Conservation (phyloP, 169 alveolate genomes). For the Eimeria mitis region DNA sequence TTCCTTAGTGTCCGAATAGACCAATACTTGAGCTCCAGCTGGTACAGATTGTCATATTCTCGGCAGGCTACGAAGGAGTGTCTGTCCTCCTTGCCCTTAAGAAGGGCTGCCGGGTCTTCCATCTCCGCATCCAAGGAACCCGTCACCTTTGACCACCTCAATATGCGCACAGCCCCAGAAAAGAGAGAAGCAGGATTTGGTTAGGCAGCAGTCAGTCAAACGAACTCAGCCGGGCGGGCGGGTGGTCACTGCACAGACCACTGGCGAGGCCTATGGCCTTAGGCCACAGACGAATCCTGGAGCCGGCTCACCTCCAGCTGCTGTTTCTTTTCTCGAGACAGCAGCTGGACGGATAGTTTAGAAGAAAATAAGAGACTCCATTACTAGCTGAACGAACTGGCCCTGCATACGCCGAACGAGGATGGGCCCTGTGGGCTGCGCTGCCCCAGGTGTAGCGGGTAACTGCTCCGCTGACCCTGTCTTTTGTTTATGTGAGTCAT, state of each 20-base stretch:
- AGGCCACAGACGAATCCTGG: conserved; percentile 1
- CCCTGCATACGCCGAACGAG: background rate
- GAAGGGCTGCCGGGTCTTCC: conserved; percentile 30
- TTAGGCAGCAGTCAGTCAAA: background rate
- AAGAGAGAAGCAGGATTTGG: background rate
- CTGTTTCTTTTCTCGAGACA: background rate
- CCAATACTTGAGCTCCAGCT: conserved; percentile 51
- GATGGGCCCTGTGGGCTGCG: background rate
- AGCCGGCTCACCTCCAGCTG: background rate
- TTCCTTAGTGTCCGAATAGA: background rate
- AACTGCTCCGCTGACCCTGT: background rate
- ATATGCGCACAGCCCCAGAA: background rate
- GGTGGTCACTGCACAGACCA: background rate
- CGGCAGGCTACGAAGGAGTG: background rate
- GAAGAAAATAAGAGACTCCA: background rate
- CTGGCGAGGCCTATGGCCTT: background rate
- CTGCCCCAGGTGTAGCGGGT: background rate
- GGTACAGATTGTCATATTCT: conserved; percentile 11
- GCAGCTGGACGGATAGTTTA: background rate
- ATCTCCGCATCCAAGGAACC: background rate
- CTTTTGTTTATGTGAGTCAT: background rate
- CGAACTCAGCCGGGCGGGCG: background rate
- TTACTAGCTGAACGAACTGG: background rate
- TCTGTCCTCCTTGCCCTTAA: background rate
- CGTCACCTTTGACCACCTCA: background rate